Base-by-base conservation (phyloP, 2,329 filamentous ascomycete genomes). In the Paraphaeosphaeria sporulosa region DNA sequence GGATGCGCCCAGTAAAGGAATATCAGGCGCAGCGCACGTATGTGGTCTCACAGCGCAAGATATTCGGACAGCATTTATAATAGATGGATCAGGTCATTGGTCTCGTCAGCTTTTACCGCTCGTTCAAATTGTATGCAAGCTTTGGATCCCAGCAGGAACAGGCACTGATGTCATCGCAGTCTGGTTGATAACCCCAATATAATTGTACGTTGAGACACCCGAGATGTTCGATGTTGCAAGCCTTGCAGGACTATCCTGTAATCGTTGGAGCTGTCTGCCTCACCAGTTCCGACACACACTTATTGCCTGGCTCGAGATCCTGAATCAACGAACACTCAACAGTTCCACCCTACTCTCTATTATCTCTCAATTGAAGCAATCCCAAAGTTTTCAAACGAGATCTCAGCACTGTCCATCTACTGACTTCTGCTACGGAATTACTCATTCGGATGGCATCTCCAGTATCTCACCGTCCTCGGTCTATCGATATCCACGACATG, bases 391-490 rank as follows among this genome's bases (percentile, higher is more conserved):
- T 40, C 4, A 3, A 3, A 15, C 10, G 17, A 40, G 1, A 40
- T 40, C 27, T 23, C 4, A 13, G 43, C 42, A 23, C 47, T 40
- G 44, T 34, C 21, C 34, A 46, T 27, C 21, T 36, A 15, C 44
- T 51, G 46, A 61, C 66, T 67, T 61, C 66, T 43, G 2, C 34
- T n/a, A 50, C 12, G 54, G 83, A 84, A 84, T 53, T 78, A 82
- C 0, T 83, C 87, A 1, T 91, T 89, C 68, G 90, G 90, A 59
- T 89, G 89, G 78, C 85, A 90, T 71, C 85, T 88, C 63, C 88
- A 91, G 74, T 92, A 90, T 70, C 83, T 93, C 34, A 93, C 90
- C 65, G 92, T 92, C 71, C 85, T 93, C 59, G 90, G 89, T 27
- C 84, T 93, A 46, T 80, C 83, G 1, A 79, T 90, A 25, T 84